Base-by-base conservation (phyloP, 257 asterid species). In the Buddleja alternifolia region DNA sequence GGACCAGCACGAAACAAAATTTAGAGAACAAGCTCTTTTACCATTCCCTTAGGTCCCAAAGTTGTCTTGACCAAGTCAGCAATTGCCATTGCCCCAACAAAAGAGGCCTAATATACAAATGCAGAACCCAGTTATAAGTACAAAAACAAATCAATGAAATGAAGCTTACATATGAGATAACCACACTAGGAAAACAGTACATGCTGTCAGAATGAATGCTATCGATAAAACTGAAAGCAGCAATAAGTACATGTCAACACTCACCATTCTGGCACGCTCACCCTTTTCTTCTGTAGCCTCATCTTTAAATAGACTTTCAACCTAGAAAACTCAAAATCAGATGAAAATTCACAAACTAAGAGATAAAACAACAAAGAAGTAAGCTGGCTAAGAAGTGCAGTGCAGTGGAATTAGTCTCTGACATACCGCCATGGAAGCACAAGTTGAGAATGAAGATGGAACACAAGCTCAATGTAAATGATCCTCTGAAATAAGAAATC, bases 221-320 rank as follows among this genome's bases (percentile, higher is more conserved):
- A 16, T 29, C 14, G 50, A 46, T 47, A 39, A 16, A 60, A 9
- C 66, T 39, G 34, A 42, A 40, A 12, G 23, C 21, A 47, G n/a
- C 10, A 7, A 52, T 16, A 40, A 51, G 46, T 24, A 23, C 8
- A 12, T 57, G 20, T 24, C 58, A 63, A 70, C 10, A 73, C 90
- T 81, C 62, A 91, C 97, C 97, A 91, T 85, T 76, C 97, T 80
- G 50, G 96, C 97, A n/a, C 95, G 89, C 66, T 91, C 97, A 20
- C 97, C 96, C 95, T 91, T 91, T 70, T 91, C 97, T 75, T 91
- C 97, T 7, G 88, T 91, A 36, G 97, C 96, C 78, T 91, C 97
- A 89, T 91, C 90, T 75, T 91, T 91, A 20, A 91, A 73, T 63
- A 91, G 88, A 16, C 20, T 89, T 9, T 83, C 96, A 53, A 73